These are phyloP conservation scores for Solanum rostratum DNA, from an alignment of 257 asterid genomes.

Conservation along the genomic window DNA sequence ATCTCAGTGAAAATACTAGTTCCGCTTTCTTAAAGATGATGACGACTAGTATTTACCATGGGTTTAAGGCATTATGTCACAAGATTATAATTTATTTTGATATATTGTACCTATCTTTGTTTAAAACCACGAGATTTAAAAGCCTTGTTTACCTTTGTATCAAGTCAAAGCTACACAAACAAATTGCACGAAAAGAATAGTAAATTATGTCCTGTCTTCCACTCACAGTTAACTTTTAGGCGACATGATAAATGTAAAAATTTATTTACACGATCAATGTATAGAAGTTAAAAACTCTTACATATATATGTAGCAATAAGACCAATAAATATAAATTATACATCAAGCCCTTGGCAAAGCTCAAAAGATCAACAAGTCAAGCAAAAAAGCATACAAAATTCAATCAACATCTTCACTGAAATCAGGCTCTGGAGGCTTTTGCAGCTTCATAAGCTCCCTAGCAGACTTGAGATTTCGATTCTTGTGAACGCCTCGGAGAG, in stretches of 20 bases:
- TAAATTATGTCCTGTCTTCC: neutral
- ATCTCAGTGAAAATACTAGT: too few relatives aligned
- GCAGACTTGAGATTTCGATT: conserved; percentile 82
- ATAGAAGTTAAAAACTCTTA: neutral
- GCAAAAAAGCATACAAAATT: neutral
- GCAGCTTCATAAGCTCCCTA: conserved; percentile 66
- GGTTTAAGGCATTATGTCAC: neutral
- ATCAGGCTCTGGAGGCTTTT: conserved; percentile 95
- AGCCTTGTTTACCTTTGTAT: too few relatives aligned
- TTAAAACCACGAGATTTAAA: too few relatives aligned
- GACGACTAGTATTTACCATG: neutral
- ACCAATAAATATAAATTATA: neutral
- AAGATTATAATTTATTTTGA: too few relatives aligned
- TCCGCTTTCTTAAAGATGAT: neutral
- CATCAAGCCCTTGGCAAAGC: neutral
- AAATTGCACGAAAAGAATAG: neutral
- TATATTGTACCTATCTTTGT: too few relatives aligned
- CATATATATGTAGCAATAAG: neutral
- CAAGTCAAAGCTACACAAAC: too few relatives aligned
- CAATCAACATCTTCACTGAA: conserved; percentile 73
- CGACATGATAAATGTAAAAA: neutral
- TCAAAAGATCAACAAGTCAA: neutral
- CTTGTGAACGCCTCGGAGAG: conserved; percentile 77
- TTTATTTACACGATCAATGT: neutral
- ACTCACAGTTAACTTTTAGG: neutral